Conservation (phyloP, 805 yeast species). For the Metschnikowia aberdeeniae region DNA sequence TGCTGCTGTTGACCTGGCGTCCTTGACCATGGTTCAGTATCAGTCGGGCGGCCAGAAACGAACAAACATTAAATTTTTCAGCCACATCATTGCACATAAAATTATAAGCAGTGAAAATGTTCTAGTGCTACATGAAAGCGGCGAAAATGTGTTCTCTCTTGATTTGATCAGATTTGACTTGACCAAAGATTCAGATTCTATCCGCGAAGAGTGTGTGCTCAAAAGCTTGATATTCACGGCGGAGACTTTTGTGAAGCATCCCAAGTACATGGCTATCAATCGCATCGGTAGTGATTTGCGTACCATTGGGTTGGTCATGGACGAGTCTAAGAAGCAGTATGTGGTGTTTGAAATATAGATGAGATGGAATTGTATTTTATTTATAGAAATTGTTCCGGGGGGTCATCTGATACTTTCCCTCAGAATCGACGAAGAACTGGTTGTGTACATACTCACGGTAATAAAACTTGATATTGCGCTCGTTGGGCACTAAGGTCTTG, state of each 20-base stretch:
- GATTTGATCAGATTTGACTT: conserved; percentile 4
- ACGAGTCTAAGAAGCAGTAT: conserved; percentile 36
- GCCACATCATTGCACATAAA: conserved; percentile 7
- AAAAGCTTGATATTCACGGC: conserved; percentile 11
- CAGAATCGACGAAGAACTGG: conserved; percentile 27
- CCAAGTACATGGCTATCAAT: conserved; percentile 31
- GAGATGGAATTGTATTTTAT: conserved; percentile 21
- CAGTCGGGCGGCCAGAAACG: neutral
- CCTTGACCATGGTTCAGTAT: conserved; percentile 3
- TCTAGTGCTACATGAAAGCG: conserved; percentile 7
- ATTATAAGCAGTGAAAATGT: conserved; percentile 6
- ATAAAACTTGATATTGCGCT: conserved; percentile 25
- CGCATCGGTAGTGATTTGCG: conserved; percentile 15
- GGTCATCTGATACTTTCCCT: conserved; percentile 19
- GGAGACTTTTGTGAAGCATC: conserved; percentile 17
- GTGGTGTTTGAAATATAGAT: conserved; percentile 33
- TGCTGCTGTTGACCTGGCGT: conserved; percentile 4
- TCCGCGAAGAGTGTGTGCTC: conserved; percentile 8
- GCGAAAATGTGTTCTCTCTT: neutral
- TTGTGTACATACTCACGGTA: conserved; percentile 26
- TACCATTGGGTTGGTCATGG: conserved; percentile 37
- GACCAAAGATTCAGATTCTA: neutral
- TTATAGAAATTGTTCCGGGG: conserved; percentile 26
- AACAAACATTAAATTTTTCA: conserved; percentile 1
- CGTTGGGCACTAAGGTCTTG: conserved; percentile 27